These are phyloP conservation scores for Rhipidocladum racemiflorum DNA, from an alignment of 176 grass and related monocot species.

Conservation along the genomic window DNA sequence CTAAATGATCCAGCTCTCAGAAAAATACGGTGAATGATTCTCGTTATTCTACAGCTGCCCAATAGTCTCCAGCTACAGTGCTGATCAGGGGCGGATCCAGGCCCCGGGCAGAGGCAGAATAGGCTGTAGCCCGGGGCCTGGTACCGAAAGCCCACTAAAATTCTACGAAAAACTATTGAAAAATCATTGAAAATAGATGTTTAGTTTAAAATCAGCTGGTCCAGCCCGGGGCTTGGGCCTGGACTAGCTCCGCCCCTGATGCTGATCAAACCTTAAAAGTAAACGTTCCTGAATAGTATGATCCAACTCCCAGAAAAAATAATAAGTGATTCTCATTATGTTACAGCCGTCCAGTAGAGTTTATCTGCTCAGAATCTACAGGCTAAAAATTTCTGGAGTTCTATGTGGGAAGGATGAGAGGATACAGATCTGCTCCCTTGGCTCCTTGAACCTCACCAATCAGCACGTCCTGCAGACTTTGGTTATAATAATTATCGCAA, in stretches of 20 bases:
- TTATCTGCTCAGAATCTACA: neutral
- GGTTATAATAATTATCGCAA: constrained; percentile 5
- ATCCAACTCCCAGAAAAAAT: neutral
- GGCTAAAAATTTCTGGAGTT: neutral
- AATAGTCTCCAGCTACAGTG: neutral
- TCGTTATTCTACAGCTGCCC: neutral
- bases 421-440: neutral
- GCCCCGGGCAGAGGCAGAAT: too few relatives aligned
- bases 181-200: too few relatives aligned
- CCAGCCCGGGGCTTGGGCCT: too few relatives aligned
- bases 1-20: neutral
- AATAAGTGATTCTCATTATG: neutral
- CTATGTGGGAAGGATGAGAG: neutral
- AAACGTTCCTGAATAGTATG: neutral
- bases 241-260: too few relatives aligned
- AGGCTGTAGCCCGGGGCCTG: too few relatives aligned
- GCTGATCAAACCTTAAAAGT: neutral
- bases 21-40: neutral
- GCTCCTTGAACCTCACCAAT: constrained; percentile 28
- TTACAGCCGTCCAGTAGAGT: constrained; percentile 6
- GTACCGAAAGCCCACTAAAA: too few relatives aligned
- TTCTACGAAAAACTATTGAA: too few relatives aligned
- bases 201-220: too few relatives aligned
- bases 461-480: neutral
- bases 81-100: too few relatives aligned